phyloP scores from a whole-genome alignment of 1,139 yeast species.

The Debaryomyces subglobosus region DNA sequence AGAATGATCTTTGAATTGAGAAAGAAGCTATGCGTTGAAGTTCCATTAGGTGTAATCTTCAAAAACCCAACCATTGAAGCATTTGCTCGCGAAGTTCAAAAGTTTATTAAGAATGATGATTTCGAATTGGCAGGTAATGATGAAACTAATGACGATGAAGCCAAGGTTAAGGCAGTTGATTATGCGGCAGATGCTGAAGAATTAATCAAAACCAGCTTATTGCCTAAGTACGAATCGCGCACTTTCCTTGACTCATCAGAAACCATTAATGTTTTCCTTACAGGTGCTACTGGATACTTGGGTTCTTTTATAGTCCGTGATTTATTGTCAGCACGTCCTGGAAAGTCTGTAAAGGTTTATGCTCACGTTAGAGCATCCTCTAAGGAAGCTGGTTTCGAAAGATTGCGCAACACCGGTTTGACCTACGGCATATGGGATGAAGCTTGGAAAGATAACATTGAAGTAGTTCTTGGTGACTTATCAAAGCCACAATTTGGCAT shows the following conservation, averaged over 20 bases:
- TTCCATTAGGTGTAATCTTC: slow-evolving; percentile 89
- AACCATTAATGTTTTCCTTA: slow-evolving; percentile 71
- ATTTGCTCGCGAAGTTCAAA: slow-evolving; percentile 75
- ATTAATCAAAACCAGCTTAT: slow-evolving; percentile 51
- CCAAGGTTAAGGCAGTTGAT: slow-evolving; percentile 31
- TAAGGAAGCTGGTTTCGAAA: slow-evolving; percentile 67
- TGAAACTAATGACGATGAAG: slow-evolving; percentile 25
- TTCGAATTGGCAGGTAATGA: slow-evolving; percentile 46
- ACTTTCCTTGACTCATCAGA: slow-evolving; percentile 31
- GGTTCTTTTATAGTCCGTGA: slow-evolving; percentile 88
- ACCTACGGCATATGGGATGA: slow-evolving; percentile 89
- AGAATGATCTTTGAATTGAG: slow-evolving; percentile 94
- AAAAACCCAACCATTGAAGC: slow-evolving; percentile 81
- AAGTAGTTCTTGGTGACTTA: slow-evolving; percentile 83
- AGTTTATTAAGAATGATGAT: slow-evolving; percentile 49
- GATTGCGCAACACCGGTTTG: slow-evolving; percentile 75
- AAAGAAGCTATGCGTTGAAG: slow-evolving; percentile 72
- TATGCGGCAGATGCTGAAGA: slow-evolving; percentile 78
- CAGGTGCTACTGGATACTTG: slow-evolving; percentile 96
- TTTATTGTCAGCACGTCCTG: slow-evolving; percentile 52
- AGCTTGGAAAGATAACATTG: slow-evolving; percentile 56
- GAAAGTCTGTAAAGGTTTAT: slow-evolving; percentile 56
- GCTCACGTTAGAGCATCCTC: slow-evolving; percentile 92
- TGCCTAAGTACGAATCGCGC: slow-evolving; percentile 37
- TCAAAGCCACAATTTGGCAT: slow-evolving; percentile 74